Evolutionary conservation across 306 rosid genomes (phyloP).

Genomic region (Acacia crassicarpa): DNA sequence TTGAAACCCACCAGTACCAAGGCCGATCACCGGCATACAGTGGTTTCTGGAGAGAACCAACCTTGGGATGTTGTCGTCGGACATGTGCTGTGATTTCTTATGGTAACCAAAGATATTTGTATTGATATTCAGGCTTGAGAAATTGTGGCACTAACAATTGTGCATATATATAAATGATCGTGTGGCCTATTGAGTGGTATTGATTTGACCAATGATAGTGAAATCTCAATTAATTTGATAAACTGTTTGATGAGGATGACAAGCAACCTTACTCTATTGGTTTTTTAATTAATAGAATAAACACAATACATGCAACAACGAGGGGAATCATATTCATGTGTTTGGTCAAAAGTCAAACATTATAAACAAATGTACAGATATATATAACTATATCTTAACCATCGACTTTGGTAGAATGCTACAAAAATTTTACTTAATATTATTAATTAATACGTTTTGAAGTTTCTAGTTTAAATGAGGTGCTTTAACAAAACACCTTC

Average conservation of each 20-base stretch:
- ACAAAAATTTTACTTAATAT: too few species aligned
- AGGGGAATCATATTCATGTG: too few species aligned
- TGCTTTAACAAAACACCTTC: too few species aligned
- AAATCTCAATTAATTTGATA: too few species aligned
- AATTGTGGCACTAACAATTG: background rate
- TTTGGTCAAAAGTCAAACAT: too few species aligned
- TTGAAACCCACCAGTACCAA: background rate
- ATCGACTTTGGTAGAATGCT: too few species aligned
- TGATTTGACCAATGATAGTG: background rate
- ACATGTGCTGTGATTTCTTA: background rate
- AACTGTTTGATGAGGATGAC: background rate
- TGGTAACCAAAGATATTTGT: background rate
- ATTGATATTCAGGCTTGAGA: background rate
- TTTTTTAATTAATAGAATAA: too few species aligned
- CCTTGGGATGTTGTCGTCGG: background rate
- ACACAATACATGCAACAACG: too few species aligned
- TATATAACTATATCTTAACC: too few species aligned
- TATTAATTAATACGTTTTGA: too few species aligned
- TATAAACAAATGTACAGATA: background rate
- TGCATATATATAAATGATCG: background rate
- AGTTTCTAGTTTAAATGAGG: too few species aligned
- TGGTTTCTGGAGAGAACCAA: background rate
- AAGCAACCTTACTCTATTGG: background rate
- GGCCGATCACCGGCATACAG: background rate
- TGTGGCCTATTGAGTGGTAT: background rate